Base-by-base conservation (phyloP, 2,329 filamentous ascomycete species). In the Stemphylium beticola region DNA sequence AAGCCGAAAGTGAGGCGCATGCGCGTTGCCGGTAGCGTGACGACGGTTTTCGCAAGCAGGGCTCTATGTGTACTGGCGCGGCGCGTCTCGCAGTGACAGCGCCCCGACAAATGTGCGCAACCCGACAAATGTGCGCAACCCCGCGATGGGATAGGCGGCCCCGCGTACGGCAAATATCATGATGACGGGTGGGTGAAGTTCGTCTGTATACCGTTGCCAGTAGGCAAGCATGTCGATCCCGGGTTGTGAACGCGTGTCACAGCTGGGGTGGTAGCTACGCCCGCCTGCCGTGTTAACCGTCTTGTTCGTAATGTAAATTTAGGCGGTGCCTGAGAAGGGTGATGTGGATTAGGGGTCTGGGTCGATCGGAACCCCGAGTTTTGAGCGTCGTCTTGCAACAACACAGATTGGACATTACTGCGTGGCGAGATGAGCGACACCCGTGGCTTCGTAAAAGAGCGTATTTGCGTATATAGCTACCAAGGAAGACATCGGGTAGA, bases 171-270 rank as follows among this genome's bases (percentile, higher is more conserved):
- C 41, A 52, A 31, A 24, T 24, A 7, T 24, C 17, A 50, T 29
- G 12, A 37, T 29, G 4, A 29, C 29, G 37, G 17, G n/a, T n/a
- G n/a, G 10, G n/a, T 44, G 48, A 37, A 31, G 39, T 6, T 37
- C 17, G 33, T 3, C 15, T 44, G 14, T 4, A 24, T 50, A 43
- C 48, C 15, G 24, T 26, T 50, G 24, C 12, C 12, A 44, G 26
- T 9, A 44, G 24, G 26, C 15, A 10, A 11, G 36, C 36, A 43
- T 5, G 53, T 32, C 38, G 37, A 47, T 55, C 31, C 1, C 42
- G n/a, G 46, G 47, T 42, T 15, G 53, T 37, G 48, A 42, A 38
- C n/a, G 33, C 44, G 45, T 53, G 44, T 53, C 51, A 40, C 40
- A 15, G 26, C 46, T 34, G 37, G 47, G 44, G 38, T 10, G 7